These are phyloP conservation scores for Penicillium atrosanguineum DNA, from an alignment of 495 filamentous ascomycete genomes.

Conservation along the genomic window DNA sequence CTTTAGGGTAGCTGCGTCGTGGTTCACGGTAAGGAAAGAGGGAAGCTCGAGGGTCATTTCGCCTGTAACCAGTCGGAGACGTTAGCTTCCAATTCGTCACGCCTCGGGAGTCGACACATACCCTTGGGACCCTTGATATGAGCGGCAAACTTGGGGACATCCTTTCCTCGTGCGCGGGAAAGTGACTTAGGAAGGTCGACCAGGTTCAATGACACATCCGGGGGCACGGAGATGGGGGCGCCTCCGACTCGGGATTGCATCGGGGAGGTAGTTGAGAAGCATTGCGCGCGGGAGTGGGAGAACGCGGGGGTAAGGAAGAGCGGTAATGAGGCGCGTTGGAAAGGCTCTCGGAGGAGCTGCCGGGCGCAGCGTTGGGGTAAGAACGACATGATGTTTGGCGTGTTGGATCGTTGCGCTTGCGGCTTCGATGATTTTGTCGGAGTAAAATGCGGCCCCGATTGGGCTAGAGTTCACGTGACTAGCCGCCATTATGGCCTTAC, in stretches of 20 bases:
- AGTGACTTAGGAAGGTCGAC: conserved; percentile 54
- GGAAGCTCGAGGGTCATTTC: conserved; percentile 71
- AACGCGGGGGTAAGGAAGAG: conserved; percentile 75
- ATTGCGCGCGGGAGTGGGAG: conserved; percentile 51
- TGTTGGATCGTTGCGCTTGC: conserved; percentile 26
- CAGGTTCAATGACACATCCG: conserved; percentile 69
- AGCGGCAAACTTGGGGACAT: conserved; percentile 54
- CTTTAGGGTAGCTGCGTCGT: conserved; percentile 58
- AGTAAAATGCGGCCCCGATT: conserved; percentile 19
- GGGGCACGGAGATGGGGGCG: conserved; percentile 77
- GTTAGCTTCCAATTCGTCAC: background rate
- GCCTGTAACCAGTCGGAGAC: conserved; percentile 39
- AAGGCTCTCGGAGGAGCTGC: conserved; percentile 39
- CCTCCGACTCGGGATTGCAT: conserved; percentile 77
- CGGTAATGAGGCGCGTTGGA: conserved; percentile 49
- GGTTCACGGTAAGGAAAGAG: conserved; percentile 65
- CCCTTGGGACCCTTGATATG: conserved; percentile 75
- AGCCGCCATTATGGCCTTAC: background rate
- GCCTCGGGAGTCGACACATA: conserved; percentile 27
- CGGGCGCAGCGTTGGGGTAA: conserved; percentile 41
- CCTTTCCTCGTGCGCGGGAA: conserved; percentile 51
- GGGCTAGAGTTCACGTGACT: conserved; percentile 38
- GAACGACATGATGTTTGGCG: conserved; percentile 34
- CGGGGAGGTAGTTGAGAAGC: conserved; percentile 68
- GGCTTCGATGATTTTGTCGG: conserved; percentile 38